Evolutionary conservation across 2,329 filamentous ascomycete genomes (phyloP).

Genomic region (Ophiostoma tasmaniense): DNA sequence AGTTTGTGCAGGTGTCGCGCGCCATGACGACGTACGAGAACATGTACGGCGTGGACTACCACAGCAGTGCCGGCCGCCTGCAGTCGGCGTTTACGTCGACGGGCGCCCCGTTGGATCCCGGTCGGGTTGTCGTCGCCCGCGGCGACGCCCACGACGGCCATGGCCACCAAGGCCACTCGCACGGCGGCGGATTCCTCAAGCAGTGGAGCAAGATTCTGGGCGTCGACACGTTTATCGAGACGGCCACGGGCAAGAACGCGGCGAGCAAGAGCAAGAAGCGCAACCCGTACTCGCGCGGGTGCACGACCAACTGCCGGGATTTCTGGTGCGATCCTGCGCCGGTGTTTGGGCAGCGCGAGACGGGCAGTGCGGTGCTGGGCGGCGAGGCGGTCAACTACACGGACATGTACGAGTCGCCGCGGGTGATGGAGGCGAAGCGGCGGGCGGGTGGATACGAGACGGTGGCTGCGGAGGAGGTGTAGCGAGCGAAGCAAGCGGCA

Average conservation of each 20-base stretch:
- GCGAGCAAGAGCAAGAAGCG: conserved; percentile 39
- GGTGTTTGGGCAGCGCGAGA: conserved; percentile 62
- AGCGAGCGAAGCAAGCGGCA: background rate
- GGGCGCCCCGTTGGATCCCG: conserved; percentile 59
- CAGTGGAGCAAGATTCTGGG: conserved; percentile 81
- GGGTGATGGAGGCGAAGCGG: conserved; percentile 47
- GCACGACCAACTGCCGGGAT: conserved; percentile 84
- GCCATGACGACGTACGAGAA: conserved; percentile 96
- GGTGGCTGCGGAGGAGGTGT: conserved; percentile 46
- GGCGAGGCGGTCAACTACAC: conserved; percentile 81
- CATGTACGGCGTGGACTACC: conserved; percentile 71
- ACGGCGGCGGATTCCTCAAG: conserved; percentile 55
- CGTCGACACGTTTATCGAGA: conserved; percentile 88
- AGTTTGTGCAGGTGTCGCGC: conserved; percentile 82
- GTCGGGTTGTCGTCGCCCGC: conserved; percentile 50
- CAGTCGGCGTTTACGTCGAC: conserved; percentile 72
- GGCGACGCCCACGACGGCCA: conserved; percentile 27
- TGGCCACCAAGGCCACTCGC: conserved; percentile 27
- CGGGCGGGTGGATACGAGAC: conserved; percentile 52
- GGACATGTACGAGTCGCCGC: conserved; percentile 77
- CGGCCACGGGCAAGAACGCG: conserved; percentile 51
- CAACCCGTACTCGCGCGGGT: conserved; percentile 80
- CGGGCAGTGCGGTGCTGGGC: conserved; percentile 65
- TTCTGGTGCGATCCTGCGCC: conserved; percentile 92
- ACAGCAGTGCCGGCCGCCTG: conserved; percentile 39